phyloP scores from a whole-genome alignment of 495 filamentous ascomycete species.

The Entonaema liquescens region DNA sequence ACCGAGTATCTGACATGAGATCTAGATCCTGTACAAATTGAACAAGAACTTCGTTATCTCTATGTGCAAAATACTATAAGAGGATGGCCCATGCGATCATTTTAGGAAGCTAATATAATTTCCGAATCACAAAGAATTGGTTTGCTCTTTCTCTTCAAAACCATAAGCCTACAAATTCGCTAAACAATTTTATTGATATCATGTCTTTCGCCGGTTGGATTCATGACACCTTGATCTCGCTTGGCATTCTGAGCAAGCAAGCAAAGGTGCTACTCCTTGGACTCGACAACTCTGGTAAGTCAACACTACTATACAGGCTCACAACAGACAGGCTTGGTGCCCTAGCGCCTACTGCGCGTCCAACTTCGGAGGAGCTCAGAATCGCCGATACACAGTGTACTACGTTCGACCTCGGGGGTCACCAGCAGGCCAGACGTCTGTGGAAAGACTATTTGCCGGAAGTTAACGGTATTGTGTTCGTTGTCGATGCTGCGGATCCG shows the following conservation, averaged over 20 bases:
- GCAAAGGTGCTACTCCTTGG: neutral
- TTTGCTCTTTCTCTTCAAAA: neutral
- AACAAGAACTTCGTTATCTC: neutral
- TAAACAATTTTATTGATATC: neutral
- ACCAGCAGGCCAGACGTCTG: neutral
- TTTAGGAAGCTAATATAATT: neutral
- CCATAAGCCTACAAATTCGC: neutral
- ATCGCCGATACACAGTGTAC: neutral
- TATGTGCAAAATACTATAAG: neutral
- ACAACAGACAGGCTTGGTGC: neutral
- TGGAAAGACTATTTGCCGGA: neutral
- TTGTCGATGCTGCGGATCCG: neutral
- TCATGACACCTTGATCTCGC: neutral
- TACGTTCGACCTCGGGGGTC: neutral
- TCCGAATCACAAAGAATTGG: neutral
- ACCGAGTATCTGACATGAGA: neutral
- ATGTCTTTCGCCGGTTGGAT: neutral
- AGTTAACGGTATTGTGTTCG: neutral
- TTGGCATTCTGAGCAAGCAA: neutral
- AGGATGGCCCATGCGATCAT: neutral
- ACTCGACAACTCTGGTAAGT: neutral
- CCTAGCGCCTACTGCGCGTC: neutral
- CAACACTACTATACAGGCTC: neutral
- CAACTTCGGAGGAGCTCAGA: neutral
- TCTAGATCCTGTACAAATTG: neutral